Evolutionary conservation across 1,284 basidiomycete genomes (phyloP), one percentile per base, ranked within the genome.

Genomic region (Porogramme epimiltina): DNA sequence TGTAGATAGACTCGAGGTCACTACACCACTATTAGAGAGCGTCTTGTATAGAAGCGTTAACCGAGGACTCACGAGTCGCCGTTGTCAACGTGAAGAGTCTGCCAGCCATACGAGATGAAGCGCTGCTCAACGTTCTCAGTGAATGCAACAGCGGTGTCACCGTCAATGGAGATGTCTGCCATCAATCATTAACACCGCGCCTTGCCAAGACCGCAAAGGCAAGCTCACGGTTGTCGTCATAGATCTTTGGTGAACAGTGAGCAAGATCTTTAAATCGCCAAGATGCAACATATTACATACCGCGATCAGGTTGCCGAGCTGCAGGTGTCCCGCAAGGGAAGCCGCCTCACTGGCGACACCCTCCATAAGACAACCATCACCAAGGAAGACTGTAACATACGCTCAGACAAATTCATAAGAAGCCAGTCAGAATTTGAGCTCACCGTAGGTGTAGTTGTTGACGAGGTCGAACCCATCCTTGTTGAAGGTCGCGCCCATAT

Each of bases 351-450:
- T 82, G 20, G 93, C 82, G 63, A 98, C 87, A 81, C 95, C 95
- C 75, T 98, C 95, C 89, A 95, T 93, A 60, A 98, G 80, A 76
- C 95, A 97, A 52, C 95, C 95, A 73, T 98, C 95, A 69, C 95
- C 95, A 55, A 85, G 82, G 78, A 97, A 95, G 48, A 87, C 90
- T 91, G 53, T 4, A 20, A 40, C 9, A 55, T 41, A 28, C 16
- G 40, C 23, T 61, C 41, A 63, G 49, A 42, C 45, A 33, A 26
- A 43, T 24, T 46, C 8, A 38, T 28, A 52, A 43, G 37, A 36
- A 41, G 26, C 28, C 33, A 25, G 42, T n/a, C 4, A 5, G 9
- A 0, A 26, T 4, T 8, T 25, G 9, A 15, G 61, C 73, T 47
- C 62, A 90, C 89, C 85, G 72, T 92, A 97, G 45, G 93, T 96